Base-by-base conservation (phyloP, 208 protist genomes). In the Angomonas desouzai region DNA sequence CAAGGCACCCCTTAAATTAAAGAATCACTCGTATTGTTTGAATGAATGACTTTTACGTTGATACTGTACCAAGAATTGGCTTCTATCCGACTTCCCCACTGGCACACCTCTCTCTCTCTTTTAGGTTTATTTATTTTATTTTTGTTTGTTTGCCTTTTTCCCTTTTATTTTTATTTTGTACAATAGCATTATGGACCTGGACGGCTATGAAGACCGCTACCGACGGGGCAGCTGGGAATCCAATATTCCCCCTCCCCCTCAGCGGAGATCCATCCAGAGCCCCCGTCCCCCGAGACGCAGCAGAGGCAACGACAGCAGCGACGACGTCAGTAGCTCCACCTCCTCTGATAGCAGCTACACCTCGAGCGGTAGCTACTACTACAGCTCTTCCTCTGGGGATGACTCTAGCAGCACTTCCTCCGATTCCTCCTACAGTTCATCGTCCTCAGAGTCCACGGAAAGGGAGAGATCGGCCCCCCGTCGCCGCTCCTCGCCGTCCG, bases 351-450 rank as follows among this genome's bases (percentile, higher is more conserved):
- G 47, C 68, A 55, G 27, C 48, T 2, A 40, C 56, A 59, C 62
- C 2, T 23, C 33, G 28, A 72, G 60, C 51, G 61, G 33, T 33
- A 68, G 38, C 45, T 58, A 58, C 53, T 45, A 4, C 20, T 43
- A 33, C 28, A 36, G 29, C 29, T 62, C 40, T 13, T 47, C 20
- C 32, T 49, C 55, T 29, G 59, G 23, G 51, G 64, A 65, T 64
- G 61, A 60, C 66, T 55, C 49, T 66, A 76, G 56, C 34, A 30
- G 16, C 59, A 55, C 56, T 3, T 62, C 55, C 29, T 68, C 68
- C 43, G 29, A 29, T 4, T 40, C 40, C n/a, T 61, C 68, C 30
- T 64, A 38, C 2, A 48, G 29, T 38, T 9, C 20, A 2, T 27
- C 58, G 23, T 23, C 38, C 34, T 55, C 63, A 40, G 36, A 40